Conservation (phyloP, 2,329 filamentous ascomycete species). For the Arthrinium puccinioides region DNA sequence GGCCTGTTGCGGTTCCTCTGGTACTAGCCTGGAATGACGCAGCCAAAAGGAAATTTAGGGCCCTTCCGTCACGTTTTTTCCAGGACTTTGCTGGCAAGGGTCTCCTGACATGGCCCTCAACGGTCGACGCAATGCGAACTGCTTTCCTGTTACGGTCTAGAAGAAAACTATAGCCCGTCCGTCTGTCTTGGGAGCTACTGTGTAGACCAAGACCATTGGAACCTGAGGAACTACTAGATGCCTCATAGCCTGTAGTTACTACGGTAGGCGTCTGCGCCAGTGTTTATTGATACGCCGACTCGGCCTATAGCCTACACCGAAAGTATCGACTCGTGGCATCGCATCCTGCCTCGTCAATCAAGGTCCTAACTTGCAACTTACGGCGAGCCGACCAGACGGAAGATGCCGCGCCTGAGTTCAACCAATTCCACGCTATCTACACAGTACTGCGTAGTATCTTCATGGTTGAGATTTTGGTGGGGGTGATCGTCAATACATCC, state of each 20-base stretch:
- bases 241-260: background rate
- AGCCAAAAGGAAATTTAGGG: background rate
- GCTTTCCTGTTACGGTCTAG: slow-evolving; percentile 1
- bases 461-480: too few relatives aligned
- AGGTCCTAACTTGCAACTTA: too few relatives aligned
- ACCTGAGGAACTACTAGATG: background rate
- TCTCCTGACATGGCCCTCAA: background rate
- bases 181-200: background rate
- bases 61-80: background rate
- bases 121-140: slow-evolving; percentile 1
- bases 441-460: too few relatives aligned
- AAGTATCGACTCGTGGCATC: too few relatives aligned
- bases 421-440: too few relatives aligned
- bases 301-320: background rate
- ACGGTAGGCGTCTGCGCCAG: background rate
- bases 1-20: too few relatives aligned
- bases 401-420: too few relatives aligned
- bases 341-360: too few relatives aligned
- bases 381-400: too few relatives aligned
- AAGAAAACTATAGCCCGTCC: too few relatives aligned
- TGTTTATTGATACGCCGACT: background rate
- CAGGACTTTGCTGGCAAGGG: background rate
- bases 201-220: background rate
- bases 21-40: too few relatives aligned
- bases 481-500: too few relatives aligned